These are phyloP conservation scores for Aphanomyces invadans DNA, from an alignment of 352 stramenopile genomes.

Conservation along the genomic window DNA sequence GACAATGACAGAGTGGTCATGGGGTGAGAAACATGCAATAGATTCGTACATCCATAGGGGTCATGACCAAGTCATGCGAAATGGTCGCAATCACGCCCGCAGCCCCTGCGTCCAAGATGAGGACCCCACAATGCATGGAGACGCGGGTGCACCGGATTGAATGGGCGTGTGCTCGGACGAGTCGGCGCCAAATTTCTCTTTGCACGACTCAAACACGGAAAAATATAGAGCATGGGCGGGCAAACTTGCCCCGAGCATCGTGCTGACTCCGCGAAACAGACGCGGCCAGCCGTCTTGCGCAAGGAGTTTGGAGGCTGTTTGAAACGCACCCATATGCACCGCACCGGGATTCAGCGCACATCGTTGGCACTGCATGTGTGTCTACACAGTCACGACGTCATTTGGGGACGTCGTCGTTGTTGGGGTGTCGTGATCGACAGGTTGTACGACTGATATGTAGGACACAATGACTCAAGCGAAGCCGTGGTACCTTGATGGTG, in stretches of 20 bases:
- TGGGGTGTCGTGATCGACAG: neutral
- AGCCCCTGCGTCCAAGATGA: constrained; percentile 44
- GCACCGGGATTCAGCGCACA: constrained; percentile 60
- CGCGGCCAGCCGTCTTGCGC: constrained; percentile 62
- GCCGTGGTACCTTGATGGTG: constrained; percentile 58
- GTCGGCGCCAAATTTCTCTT: constrained; percentile 73
- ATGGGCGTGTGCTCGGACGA: constrained; percentile 57
- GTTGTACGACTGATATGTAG: neutral
- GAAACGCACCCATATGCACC: constrained; percentile 45
- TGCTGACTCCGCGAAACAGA: constrained; percentile 96
- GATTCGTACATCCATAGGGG: constrained; percentile 89
- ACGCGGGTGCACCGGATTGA: constrained; percentile 36
- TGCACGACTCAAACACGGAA: constrained; percentile 87
- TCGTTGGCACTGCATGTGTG: constrained; percentile 91
- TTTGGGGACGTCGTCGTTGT: neutral
- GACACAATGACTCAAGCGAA: neutral
- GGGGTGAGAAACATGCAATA: neutral
- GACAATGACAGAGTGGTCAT: neutral
- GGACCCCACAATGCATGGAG: neutral
- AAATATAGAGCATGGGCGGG: constrained; percentile 94
- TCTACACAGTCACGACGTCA: constrained; percentile 54
- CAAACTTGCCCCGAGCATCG: constrained; percentile 96
- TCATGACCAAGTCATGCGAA: constrained; percentile 98
- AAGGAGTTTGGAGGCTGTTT: constrained; percentile 56
- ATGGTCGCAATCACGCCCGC: constrained; percentile 92